Percentiles rank a stretch among this genome's conserved stretches.
Conservation (phyloP, 371 early-diverging fungal species). For the Mucor plumbeus region DNA sequence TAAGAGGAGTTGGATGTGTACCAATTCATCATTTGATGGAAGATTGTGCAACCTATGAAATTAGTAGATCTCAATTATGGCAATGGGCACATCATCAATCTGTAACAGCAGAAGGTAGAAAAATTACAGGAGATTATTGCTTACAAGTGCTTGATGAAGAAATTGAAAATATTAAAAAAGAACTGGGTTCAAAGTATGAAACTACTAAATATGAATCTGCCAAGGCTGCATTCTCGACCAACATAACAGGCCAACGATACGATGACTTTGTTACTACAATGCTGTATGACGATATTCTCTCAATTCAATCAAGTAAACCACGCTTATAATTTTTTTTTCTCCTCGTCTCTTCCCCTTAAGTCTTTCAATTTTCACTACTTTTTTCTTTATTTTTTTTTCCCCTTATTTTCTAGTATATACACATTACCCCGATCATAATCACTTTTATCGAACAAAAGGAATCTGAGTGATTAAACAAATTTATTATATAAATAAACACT, state of each 20-base stretch:
- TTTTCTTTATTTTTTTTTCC: background rate
- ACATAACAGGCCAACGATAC: slow-evolving; percentile 80
- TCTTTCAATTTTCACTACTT: slow-evolving; percentile 1
- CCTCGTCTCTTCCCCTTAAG: background rate
- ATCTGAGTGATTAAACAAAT: background rate
- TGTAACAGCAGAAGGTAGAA: slow-evolving; percentile 80
- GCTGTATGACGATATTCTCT: slow-evolving; percentile 78
- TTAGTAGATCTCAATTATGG: slow-evolving; percentile 95
- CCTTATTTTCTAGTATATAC: background rate
- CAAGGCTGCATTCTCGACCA: slow-evolving; percentile 76
- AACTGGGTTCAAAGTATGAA: slow-evolving; percentile 67
- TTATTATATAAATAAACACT: background rate
- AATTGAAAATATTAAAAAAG: slow-evolving; percentile 66
- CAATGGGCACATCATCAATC: slow-evolving; percentile 95
- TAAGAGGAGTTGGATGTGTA: slow-evolving; percentile 93
- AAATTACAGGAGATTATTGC: slow-evolving; percentile 77
- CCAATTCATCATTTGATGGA: slow-evolving; percentile 77
- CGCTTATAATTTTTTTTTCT: slow-evolving; percentile 13
- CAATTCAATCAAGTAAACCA: slow-evolving; percentile 21
- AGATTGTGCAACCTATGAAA: slow-evolving; percentile 90
- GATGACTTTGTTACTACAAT: slow-evolving; percentile 92
- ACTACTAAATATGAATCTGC: slow-evolving; percentile 78
- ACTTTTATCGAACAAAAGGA: background rate
- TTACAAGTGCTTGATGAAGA: slow-evolving; percentile 87
- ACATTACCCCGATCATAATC: slow-evolving; percentile 3